Conservation (phyloP, 2,329 filamentous ascomycete genomes). For the Ophiostoma sp. region DNA sequence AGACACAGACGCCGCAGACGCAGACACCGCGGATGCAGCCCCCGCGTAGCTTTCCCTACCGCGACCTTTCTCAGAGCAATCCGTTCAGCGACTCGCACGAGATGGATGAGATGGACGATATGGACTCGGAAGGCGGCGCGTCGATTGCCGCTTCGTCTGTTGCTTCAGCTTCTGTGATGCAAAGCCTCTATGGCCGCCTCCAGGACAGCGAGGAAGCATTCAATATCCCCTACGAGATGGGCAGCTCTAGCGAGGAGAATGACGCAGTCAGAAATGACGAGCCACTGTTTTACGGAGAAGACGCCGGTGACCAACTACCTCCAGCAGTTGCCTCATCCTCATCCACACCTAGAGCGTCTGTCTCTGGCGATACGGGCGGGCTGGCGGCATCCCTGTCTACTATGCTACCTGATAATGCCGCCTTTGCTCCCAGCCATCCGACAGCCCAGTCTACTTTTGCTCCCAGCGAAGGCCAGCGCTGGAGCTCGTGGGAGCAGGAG, state of each 20-base stretch:
- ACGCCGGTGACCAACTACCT: not conserved
- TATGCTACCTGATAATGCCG: not conserved
- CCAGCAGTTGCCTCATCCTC: conserved; percentile 31
- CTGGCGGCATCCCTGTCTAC: not conserved
- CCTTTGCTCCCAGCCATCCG: not conserved
- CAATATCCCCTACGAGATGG: conserved; percentile 51
- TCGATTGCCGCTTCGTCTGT: conserved; percentile 35
- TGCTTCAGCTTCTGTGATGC: conserved; percentile 34
- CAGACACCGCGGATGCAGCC: conserved; percentile 26
- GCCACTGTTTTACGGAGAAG: not conserved
- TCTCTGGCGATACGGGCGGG: conserved; percentile 32
- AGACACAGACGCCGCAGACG: not conserved
- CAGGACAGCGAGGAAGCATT: conserved; percentile 53
- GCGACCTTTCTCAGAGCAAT: not conserved
- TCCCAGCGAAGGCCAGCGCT: not conserved
- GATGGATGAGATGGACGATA: not conserved
- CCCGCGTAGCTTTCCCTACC: not conserved
- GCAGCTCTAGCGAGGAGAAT: conserved; percentile 36
- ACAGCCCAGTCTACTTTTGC: not conserved
- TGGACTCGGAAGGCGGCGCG: conserved; percentile 25
- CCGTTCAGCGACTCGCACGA: conserved; percentile 7
- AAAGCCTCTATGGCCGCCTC: conserved; percentile 34
- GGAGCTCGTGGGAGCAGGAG: conserved; percentile 27
- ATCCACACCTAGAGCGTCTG: conserved; percentile 52
- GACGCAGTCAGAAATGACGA: conserved; percentile 28